Percentiles rank a stretch among this genome's conserved stretches.
phyloP scores from a whole-genome alignment of 805 yeast genomes.

The Barnettozyma wickerhamii region DNA sequence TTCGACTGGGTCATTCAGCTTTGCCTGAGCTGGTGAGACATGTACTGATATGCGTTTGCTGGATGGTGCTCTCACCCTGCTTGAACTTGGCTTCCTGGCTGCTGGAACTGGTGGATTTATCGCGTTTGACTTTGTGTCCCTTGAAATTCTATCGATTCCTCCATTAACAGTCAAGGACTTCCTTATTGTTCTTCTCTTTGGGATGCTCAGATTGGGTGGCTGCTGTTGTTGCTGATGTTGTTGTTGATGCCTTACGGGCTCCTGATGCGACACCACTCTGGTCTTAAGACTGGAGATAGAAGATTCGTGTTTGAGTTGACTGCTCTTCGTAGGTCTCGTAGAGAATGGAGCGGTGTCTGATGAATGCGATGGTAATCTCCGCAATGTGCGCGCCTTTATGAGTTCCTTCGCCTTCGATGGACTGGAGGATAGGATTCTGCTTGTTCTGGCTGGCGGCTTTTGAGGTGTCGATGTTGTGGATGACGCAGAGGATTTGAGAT shows the following conservation, averaged over 20 bases:
- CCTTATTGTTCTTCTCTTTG: slow-evolving; percentile 14
- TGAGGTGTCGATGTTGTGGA: not conserved
- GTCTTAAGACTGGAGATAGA: slow-evolving; percentile 12
- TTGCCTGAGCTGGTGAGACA: slow-evolving; percentile 1
- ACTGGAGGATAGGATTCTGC: slow-evolving; percentile 6
- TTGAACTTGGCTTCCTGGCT: slow-evolving; percentile 1
- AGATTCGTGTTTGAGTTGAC: slow-evolving; percentile 18
- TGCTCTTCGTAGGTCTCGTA: slow-evolving; percentile 17
- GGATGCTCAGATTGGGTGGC: slow-evolving; percentile 8
- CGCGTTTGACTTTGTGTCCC: not conserved
- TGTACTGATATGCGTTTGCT: not conserved
- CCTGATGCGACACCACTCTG: not conserved
- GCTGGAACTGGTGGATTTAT: slow-evolving; percentile 1
- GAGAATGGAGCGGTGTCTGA: not conserved
- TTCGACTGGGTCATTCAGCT: slow-evolving; percentile 8
- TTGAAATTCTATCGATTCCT: slow-evolving; percentile 14
- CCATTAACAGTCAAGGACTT: slow-evolving; percentile 20
- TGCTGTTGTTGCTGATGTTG: not conserved
- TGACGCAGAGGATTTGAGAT: slow-evolving; percentile 14
- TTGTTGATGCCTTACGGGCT: not conserved
- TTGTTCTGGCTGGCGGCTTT: no score
- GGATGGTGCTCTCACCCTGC: slow-evolving; percentile 1
- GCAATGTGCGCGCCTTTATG: not conserved
- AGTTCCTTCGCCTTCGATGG: not conserved
- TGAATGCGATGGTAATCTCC: slow-evolving; percentile 14